Conservation (phyloP, 441 rosid species). For the Mallotus japonicus region DNA sequence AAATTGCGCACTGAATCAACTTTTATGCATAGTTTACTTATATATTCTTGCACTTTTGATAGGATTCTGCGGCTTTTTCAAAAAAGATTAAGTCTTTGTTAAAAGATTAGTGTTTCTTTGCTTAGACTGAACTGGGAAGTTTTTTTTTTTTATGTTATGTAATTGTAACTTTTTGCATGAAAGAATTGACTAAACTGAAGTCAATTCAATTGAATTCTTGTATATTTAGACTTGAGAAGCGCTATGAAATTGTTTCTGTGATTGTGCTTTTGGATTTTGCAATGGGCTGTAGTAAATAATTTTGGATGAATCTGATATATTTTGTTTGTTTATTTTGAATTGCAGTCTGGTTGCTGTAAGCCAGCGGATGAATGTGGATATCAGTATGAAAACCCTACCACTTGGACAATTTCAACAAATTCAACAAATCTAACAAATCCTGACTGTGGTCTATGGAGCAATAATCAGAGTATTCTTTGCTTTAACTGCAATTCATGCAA, state of each 20-base stretch:
- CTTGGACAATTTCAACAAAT: slow-evolving; percentile 38
- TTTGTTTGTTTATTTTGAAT: neutral
- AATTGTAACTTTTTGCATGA: no score
- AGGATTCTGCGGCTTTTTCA: neutral
- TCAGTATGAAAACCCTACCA: slow-evolving; percentile 46
- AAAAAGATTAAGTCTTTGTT: no score
- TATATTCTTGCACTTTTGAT: neutral
- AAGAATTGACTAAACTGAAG: no score
- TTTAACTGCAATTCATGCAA: slow-evolving; percentile 81
- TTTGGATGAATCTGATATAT: neutral
- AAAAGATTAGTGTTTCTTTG: no score
- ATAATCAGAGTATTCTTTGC: slow-evolving; percentile 38
- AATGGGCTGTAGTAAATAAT: no score
- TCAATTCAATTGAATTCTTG: no score
- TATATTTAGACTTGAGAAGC: no score
- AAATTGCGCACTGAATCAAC: neutral
- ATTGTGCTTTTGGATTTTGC: neutral
- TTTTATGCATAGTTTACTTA: neutral
- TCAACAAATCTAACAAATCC: slow-evolving; percentile 26
- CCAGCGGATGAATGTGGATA: slow-evolving; percentile 68
- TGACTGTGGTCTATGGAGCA: slow-evolving; percentile 59
- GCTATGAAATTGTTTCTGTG: neutral
- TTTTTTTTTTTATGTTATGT: no score
- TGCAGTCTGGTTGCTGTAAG: slow-evolving; percentile 93
- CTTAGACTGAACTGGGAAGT: no score